Evolutionary conservation across 768 basidiomycete genomes (phyloP).

Genomic region (Trametes maxima): DNA sequence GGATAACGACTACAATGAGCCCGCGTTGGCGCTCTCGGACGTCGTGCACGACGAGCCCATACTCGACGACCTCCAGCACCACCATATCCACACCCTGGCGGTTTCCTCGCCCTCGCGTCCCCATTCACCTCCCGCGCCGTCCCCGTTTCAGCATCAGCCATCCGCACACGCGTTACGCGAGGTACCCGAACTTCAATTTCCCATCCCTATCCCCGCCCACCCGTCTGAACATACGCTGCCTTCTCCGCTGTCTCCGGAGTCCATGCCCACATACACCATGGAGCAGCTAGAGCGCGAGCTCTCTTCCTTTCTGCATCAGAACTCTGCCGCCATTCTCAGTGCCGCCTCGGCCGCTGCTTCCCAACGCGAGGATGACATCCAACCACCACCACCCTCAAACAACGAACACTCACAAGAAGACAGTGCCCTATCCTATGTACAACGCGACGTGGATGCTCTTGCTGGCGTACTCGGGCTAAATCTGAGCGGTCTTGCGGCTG

Average conservation of each 20-base stretch:
- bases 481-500: constrained; percentile 70
- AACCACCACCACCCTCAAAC: constrained; percentile 58
- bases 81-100: constrained; percentile 26
- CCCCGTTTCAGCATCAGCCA: constrained; percentile 23
- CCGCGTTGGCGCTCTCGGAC: constrained; percentile 75
- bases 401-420: constrained; percentile 29
- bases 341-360: constrained; percentile 6
- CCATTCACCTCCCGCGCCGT: constrained; percentile 25
- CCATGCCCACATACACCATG: constrained; percentile 45
- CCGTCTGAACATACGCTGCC: constrained; percentile 42
- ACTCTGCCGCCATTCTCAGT: constrained; percentile 51
- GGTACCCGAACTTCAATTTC: constrained; percentile 39
- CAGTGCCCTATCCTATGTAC: constrained; percentile 9
- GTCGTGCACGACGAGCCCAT: constrained; percentile 82
- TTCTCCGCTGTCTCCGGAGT: constrained; percentile 25
- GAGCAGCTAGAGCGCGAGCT: constrained; percentile 82
- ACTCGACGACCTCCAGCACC: constrained; percentile 52
- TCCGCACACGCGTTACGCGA: constrained; percentile 27
- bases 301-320: constrained; percentile 72
- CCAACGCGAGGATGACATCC: constrained; percentile 2
- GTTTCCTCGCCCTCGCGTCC: constrained; percentile 23
- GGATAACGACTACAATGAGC: constrained; percentile 56
- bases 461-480: constrained; percentile 42
- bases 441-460: constrained; percentile 30
- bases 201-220: constrained; percentile 39